Evolutionary conservation across 2,329 filamentous ascomycete genomes (phyloP).

Genomic region (Fusarium circinatum): DNA sequence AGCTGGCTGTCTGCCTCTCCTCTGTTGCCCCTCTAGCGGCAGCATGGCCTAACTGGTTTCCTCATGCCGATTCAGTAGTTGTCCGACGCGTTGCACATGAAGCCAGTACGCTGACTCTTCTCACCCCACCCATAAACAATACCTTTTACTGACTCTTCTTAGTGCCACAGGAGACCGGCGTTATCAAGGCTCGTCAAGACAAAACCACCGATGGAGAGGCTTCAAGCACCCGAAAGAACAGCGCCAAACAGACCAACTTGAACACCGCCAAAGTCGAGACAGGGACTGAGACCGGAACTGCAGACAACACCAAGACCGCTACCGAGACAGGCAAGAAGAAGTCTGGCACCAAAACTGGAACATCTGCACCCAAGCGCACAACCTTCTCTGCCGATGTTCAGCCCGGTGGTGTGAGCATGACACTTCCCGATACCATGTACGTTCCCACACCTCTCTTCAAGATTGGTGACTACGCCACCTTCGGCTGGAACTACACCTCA

Average conservation of each 20-base stretch:
- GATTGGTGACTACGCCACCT: conserved; percentile 68
- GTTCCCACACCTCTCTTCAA: conserved; percentile 65
- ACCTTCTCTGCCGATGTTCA: conserved; percentile 58
- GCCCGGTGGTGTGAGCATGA: conserved; percentile 63
- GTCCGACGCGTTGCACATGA: conserved; percentile 39
- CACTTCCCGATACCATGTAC: conserved; percentile 59
- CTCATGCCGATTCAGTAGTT: conserved; percentile 62
- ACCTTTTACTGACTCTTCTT: conserved; percentile 6
- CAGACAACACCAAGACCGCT: conserved; percentile 23
- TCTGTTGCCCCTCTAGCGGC: conserved; percentile 62
- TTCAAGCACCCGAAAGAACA: conserved; percentile 36
- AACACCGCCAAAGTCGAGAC: conserved; percentile 51
- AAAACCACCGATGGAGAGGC: conserved; percentile 9
- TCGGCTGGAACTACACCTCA: conserved; percentile 73
- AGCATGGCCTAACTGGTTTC: conserved; percentile 67
- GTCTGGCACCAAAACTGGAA: conserved; percentile 39
- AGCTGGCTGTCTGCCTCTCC: conserved; percentile 61
- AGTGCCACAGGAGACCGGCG: conserved; percentile 32
- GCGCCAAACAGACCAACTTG: conserved; percentile 48
- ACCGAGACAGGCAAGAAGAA: conserved; percentile 40
- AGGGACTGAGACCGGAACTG: conserved; percentile 21
- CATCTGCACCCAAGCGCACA: conserved; percentile 48
- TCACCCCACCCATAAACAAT: not conserved
- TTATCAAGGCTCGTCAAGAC: conserved; percentile 22
- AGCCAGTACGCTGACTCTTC: conserved; percentile 16